These are phyloP conservation scores for Dichotomopilus funicola DNA, from an alignment of 2,329 filamentous ascomycete species.

Conservation along the genomic window DNA sequence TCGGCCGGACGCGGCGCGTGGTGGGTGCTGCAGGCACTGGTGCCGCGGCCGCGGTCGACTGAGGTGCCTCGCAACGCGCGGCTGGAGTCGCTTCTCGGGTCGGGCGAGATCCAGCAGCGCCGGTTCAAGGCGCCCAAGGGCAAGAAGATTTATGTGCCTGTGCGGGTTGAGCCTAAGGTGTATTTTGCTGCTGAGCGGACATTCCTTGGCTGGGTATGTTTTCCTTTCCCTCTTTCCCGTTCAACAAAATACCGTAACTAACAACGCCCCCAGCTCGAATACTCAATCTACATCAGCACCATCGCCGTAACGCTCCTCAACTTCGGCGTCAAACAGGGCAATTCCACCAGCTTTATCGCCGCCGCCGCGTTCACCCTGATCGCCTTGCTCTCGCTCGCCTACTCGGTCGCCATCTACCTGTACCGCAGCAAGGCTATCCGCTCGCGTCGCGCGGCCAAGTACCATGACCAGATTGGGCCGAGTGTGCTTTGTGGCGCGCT, in stretches of 20 bases:
- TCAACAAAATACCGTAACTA: background rate
- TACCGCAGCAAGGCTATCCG: slow-evolving; percentile 84
- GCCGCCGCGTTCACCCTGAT: slow-evolving; percentile 76
- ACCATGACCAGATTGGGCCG: slow-evolving; percentile 86
- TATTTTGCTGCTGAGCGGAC: slow-evolving; percentile 95
- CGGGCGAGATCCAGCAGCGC: slow-evolving; percentile 49
- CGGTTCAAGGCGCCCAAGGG: slow-evolving; percentile 69
- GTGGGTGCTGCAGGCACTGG: slow-evolving; percentile 41
- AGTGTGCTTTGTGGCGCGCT: slow-evolving; percentile 67
- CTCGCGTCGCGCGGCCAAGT: slow-evolving; percentile 74
- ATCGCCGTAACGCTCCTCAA: slow-evolving; percentile 81
- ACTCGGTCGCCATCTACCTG: slow-evolving; percentile 77
- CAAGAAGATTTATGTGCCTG: slow-evolving; percentile 91
- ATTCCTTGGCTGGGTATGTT: slow-evolving; percentile 80
- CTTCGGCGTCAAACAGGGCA: slow-evolving; percentile 56
- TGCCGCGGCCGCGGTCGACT: slow-evolving; percentile 50
- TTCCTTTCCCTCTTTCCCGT: slow-evolving; percentile 12
- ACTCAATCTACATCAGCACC: slow-evolving; percentile 86
- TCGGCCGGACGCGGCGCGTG: slow-evolving; percentile 37
- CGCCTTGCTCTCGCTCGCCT: slow-evolving; percentile 70
- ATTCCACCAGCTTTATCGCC: slow-evolving; percentile 55
- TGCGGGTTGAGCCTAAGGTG: slow-evolving; percentile 95
- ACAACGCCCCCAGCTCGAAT: slow-evolving; percentile 67
- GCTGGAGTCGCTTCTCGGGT: slow-evolving; percentile 47
- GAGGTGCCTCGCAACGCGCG: slow-evolving; percentile 53